Base-by-base conservation (phyloP, 2,329 filamentous ascomycete species). In the Alternaria metachromatica region DNA sequence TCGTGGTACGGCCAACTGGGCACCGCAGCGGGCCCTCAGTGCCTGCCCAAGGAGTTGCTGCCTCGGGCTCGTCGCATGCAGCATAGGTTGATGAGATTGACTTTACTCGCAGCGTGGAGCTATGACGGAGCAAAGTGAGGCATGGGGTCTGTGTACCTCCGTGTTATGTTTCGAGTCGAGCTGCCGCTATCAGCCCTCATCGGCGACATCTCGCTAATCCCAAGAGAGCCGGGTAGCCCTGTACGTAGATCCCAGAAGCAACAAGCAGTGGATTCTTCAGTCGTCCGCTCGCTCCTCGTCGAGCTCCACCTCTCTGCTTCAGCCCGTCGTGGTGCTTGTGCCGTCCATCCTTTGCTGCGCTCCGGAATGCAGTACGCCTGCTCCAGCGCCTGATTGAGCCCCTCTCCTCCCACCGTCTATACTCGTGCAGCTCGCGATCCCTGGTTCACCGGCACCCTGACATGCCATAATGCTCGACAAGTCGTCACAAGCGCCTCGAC, bases 381-480 rank as follows among this genome's bases (percentile, higher is more conserved):
- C 49, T 61, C 30, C 33, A 55, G 37, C 70, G 56, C 65, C 67
- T 72, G 64, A 67, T 71, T 68, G 64, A 70, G 59, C 70, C 67
- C 66, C 65, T 68, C 65, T 66, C 57, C 65, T 71, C 62, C 49
- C 58, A 50, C 66, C 64, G 58, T 66, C 63, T 62, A 53, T 63
- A 65, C 63, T 55, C 70, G 65, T 69, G 66, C 72, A 71, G 61
- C 68, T 60, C 62, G 63, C 66, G 60, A 67, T 56, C 71, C 70
- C 69, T 69, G 65, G 67, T 73, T 71, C 56, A 64, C 70, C 63
- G 54, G 67, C 69, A 64, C 70, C 69, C 70, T 68, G 73, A 72
- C 66, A 77, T 77, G 77, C 76, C 79, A 81, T 77, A 78, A 82
- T 82, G 80, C 78, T 70, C 76, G 72, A 74, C 74, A 74, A 71